phyloP scores from a whole-genome alignment of 768 basidiomycete species.

The Ephemerocybe angulata region DNA sequence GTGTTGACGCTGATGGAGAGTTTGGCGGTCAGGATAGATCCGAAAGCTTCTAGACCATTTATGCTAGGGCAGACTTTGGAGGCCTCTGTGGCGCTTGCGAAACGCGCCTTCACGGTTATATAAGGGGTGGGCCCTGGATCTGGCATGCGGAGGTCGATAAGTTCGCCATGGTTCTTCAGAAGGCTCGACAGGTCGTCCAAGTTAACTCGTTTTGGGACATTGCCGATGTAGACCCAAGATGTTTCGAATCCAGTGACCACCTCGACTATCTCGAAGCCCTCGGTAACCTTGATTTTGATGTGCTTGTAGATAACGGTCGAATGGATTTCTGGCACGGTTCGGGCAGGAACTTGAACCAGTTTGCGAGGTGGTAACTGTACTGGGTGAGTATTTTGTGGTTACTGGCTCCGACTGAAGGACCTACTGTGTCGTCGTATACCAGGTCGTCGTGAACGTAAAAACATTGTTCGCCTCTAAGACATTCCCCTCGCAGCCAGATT shows the following conservation, averaged over 20 bases:
- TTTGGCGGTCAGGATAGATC: slow-evolving; percentile 39
- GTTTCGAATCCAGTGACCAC: slow-evolving; percentile 69
- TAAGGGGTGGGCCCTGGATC: slow-evolving; percentile 13
- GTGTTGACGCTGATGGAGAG: slow-evolving; percentile 41
- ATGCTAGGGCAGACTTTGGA: slow-evolving; percentile 48
- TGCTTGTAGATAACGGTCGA: slow-evolving; percentile 37
- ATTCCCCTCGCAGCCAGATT: slow-evolving; percentile 25
- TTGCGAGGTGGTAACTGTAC: slow-evolving; percentile 3
- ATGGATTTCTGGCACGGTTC: not conserved
- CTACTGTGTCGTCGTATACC: slow-evolving; percentile 28
- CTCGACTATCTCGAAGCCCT: slow-evolving; percentile 57
- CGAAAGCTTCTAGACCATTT: slow-evolving; percentile 41
- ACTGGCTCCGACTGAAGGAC: slow-evolving; percentile 1
- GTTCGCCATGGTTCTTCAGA: slow-evolving; percentile 45
- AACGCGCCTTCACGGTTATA: slow-evolving; percentile 42
- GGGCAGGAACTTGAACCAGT: slow-evolving; percentile 1
- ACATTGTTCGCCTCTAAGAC: slow-evolving; percentile 25
- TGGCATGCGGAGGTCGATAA: slow-evolving; percentile 36
- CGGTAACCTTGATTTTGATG: slow-evolving; percentile 50
- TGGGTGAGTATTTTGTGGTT: not conserved
- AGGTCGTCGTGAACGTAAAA: slow-evolving; percentile 28
- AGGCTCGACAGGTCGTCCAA: slow-evolving; percentile 32
- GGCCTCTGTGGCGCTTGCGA: slow-evolving; percentile 46
- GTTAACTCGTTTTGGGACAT: slow-evolving; percentile 40
- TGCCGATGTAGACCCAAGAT: slow-evolving; percentile 51